Evolutionary conservation across 2,329 filamentous ascomycete genomes (phyloP).

Genomic region (Tolypocladium pustulatum): DNA sequence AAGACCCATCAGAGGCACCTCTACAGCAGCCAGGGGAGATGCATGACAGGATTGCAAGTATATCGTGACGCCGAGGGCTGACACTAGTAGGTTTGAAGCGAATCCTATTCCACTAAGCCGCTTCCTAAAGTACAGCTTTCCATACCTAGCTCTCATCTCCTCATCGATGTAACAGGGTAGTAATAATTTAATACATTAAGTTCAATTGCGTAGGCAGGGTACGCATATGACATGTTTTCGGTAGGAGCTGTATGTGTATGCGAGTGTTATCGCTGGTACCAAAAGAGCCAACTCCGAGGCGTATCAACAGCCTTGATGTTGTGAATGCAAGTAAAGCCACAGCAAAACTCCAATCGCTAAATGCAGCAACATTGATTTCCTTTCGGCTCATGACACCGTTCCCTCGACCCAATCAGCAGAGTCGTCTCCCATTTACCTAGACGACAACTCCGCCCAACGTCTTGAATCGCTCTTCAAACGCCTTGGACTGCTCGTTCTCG

Average conservation of each 20-base stretch:
- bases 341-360: constrained; percentile 26
- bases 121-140: background rate
- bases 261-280: background rate
- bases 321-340: constrained; percentile 10
- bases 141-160: background rate
- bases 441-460: constrained; percentile 13
- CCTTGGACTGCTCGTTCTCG: constrained; percentile 50
- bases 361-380: constrained; percentile 16
- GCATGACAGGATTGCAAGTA: too few relatives aligned
- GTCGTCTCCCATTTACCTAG: background rate
- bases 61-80: too few relatives aligned
- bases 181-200: constrained; percentile 17
- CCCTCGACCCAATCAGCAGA: background rate
- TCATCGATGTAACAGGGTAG: constrained; percentile 5
- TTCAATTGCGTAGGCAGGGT: constrained; percentile 4
- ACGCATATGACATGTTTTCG: background rate
- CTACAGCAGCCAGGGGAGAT: too few relatives aligned
- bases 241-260: background rate
- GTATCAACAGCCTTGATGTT: background rate
- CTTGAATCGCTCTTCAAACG: constrained; percentile 24
- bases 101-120: background rate
- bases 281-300: background rate
- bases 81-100: background rate
- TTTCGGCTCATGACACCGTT: background rate
- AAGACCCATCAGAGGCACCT: too few relatives aligned